Evolutionary conservation across 139 green algal genomes (phyloP).

Genomic region (Chlorella sp.): DNA sequence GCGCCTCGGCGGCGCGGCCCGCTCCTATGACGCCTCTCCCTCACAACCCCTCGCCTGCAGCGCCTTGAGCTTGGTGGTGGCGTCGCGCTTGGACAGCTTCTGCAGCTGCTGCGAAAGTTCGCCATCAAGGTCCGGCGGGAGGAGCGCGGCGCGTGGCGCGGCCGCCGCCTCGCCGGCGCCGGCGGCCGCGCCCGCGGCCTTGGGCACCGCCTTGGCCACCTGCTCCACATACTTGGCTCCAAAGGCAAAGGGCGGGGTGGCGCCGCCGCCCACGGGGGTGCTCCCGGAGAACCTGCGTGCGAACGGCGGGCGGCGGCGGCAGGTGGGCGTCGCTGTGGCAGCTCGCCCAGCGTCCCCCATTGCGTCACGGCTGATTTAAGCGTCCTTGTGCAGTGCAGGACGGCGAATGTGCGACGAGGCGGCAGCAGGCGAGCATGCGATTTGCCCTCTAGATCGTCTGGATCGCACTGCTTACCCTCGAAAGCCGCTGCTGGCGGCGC

Average conservation of each 20-base stretch:
- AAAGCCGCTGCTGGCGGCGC: too few relatives aligned
- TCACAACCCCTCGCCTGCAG: constrained; percentile 72
- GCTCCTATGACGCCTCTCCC: too few relatives aligned
- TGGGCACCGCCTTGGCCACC: constrained; percentile 6
- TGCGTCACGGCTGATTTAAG: too few relatives aligned
- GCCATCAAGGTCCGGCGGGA: constrained; percentile 55
- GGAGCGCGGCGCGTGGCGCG: not conserved
- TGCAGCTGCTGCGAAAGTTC: constrained; percentile 75
- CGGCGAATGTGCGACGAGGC: too few relatives aligned
- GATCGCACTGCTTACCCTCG: constrained; percentile 17
- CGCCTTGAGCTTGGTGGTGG: constrained; percentile 84
- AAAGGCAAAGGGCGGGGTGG: constrained; percentile 46
- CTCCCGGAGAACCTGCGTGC: constrained; percentile 13
- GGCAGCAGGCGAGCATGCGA: too few relatives aligned
- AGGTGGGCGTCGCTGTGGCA: too few relatives aligned
- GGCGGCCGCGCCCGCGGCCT: not conserved
- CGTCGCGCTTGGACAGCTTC: constrained; percentile 78
- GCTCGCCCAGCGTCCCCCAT: too few relatives aligned
- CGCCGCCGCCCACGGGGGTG: not conserved
- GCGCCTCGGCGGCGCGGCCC: too few relatives aligned
- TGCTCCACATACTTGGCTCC: constrained; percentile 35
- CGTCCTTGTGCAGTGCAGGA: too few relatives aligned
- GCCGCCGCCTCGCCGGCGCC: not conserved
- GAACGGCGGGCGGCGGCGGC: too few relatives aligned
- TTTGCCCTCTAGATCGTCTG: not conserved